Evolutionary conservation across 768 basidiomycete genomes (phyloP), one percentile per base, ranked within the genome.

Genomic region (Vararia minispora): DNA sequence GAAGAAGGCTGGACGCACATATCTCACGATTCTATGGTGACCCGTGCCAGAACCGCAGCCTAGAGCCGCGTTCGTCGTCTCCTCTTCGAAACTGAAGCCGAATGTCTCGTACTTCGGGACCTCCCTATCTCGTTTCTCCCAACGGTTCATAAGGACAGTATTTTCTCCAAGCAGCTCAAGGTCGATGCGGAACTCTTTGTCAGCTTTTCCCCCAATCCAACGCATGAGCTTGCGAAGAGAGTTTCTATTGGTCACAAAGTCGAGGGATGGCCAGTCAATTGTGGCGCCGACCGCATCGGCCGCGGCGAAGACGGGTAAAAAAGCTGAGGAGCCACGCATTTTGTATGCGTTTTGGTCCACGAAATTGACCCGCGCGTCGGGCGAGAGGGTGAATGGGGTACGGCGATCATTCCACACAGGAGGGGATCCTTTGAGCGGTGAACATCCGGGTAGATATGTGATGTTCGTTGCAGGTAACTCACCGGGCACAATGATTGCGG

Each of bases 131-230:
- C 43, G 57, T 53, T 42, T 68, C 69, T 71, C 78, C 79, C 58
- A 61, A 1, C 83, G 61, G 39, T 71, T 74, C 48, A 85, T 58
- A 20, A 87, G 48, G 12, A 81, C 58, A 0, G 83, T 84, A 39
- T 60, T 62, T 13, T 49, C 48, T 1, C 81, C 79, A 0, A 64
- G 68, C 13, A 82, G 60, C 51, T 86, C 74, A 3, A 75, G 43
- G 40, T 88, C 81, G 44, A 88, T 80, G 14, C 84, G 62, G 50
- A 86, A 88, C 38, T 72, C 68, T 10, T 58, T 51, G n/a, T n/a
- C n/a, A 49, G 43, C 8, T 56, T 58, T 18, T 57, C 60, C 13
- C 50, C 52, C 47, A n/a, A 69, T 61, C 76, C 74, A 80, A 18
- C 74, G 63, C 16, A 75, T 49, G 28, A 85, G 58, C 53, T 79